These are phyloP conservation scores for Entelexis sorbosivorans DNA, from an alignment of 1,139 yeast genomes.

Conservation along the genomic window DNA sequence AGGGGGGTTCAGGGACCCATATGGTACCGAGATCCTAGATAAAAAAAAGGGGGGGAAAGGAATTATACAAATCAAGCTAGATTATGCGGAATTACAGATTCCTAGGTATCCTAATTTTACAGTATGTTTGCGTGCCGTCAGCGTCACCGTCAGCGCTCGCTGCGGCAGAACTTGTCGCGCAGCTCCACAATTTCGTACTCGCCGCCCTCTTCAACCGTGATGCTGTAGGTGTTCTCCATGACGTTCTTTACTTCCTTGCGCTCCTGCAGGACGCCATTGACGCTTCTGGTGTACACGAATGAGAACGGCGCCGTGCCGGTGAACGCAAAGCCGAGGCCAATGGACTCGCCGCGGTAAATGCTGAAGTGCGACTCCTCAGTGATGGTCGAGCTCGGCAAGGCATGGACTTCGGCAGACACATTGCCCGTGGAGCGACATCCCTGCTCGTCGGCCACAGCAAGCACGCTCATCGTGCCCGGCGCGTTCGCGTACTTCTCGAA, in stretches of 20 bases:
- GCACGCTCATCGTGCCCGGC: constrained; percentile 63
- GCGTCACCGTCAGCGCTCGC: constrained; percentile 6
- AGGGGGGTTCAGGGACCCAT: no score
- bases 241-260: constrained; percentile 65
- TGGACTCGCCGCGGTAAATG: constrained; percentile 69
- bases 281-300: constrained; percentile 43
- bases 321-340: constrained; percentile 41
- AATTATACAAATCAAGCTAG: no score
- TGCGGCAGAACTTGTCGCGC: constrained; percentile 64
- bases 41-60: no score
- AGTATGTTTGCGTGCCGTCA: no score
- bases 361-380: constrained; percentile 70
- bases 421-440: constrained; percentile 52
- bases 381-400: constrained; percentile 83
- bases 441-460: constrained; percentile 63
- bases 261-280: constrained; percentile 49
- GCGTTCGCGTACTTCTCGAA: constrained; percentile 67
- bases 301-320: constrained; percentile 43
- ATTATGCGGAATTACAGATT: no score
- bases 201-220: constrained; percentile 77
- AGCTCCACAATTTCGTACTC: constrained; percentile 85
- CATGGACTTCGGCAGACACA: constrained; percentile 45
- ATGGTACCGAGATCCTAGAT: no score
- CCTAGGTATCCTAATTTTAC: no score
- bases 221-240: constrained; percentile 53